Conservation (phyloP, 768 basidiomycete species). For the Trametes coccinea region DNA sequence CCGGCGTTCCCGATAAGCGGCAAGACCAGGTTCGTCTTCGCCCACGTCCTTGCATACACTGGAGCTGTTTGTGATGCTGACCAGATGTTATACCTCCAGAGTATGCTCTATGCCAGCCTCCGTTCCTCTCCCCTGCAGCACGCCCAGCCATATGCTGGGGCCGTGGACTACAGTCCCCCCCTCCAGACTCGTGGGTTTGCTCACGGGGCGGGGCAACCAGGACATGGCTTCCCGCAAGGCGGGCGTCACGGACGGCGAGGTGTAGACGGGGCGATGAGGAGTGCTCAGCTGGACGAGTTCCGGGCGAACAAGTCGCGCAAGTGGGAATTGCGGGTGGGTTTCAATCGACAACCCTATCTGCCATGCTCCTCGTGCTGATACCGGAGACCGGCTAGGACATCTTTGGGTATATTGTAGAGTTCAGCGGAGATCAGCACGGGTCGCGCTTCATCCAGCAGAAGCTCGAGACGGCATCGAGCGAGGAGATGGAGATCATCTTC, state of each 20-base stretch:
- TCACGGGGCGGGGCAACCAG: conserved; percentile 30
- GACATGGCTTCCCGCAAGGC: conserved; percentile 26
- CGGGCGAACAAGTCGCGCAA: conserved; percentile 72
- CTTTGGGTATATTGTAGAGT: conserved; percentile 82
- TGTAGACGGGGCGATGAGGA: conserved; percentile 52
- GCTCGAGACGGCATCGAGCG: conserved; percentile 71
- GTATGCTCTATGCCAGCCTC: conserved; percentile 43
- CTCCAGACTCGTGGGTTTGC: conserved; percentile 35
- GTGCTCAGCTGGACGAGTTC: conserved; percentile 82
- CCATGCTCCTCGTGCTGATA: background rate
- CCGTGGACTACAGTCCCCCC: conserved; percentile 51
- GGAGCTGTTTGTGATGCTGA: conserved; percentile 28
- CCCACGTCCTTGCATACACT: no score
- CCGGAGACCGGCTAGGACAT: conserved; percentile 62
- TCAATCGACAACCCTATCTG: conserved; percentile 12
- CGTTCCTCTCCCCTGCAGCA: conserved; percentile 46
- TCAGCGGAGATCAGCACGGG: conserved; percentile 94
- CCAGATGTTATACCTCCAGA: conserved; percentile 39
- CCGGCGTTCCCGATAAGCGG: conserved; percentile 57
- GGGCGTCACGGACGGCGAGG: conserved; percentile 48
- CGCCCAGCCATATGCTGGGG: conserved; percentile 43
- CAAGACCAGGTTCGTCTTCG: conserved; percentile 49
- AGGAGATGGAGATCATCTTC: conserved; percentile 79
- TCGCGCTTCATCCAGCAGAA: conserved; percentile 96
- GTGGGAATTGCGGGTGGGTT: conserved; percentile 77